Evolutionary conservation across 306 rosid species (phyloP).

Genomic region (Medicago truncatula): MtrunA17r5.0-ANR NC_053049.1:2303001-2303500

Average conservation of each 20-base stretch:
- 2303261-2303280: conserved; percentile 40
- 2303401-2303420: conserved; percentile 36
- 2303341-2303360: conserved; percentile 48
- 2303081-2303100: no score
- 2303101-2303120: no score
- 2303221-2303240: conserved; percentile 7
- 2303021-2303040: no score
- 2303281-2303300: conserved; percentile 51
- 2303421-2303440: neutral
- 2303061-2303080: no score
- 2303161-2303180: neutral
- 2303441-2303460: conserved; percentile 34
- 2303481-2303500: neutral
- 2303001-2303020: no score
- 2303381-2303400: conserved; percentile 68
- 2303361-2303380: conserved; percentile 61
- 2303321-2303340: conserved; percentile 40
- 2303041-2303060: no score
- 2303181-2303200: no score
- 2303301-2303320: conserved; percentile 32
- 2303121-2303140: no score
- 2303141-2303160: neutral
- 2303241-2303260: conserved; percentile 55
- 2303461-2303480: neutral
- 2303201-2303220: no score